These are phyloP conservation scores for Conticribra guillardii DNA, from an alignment of 108 stramenopile species.

Conservation along the genomic window DNA sequence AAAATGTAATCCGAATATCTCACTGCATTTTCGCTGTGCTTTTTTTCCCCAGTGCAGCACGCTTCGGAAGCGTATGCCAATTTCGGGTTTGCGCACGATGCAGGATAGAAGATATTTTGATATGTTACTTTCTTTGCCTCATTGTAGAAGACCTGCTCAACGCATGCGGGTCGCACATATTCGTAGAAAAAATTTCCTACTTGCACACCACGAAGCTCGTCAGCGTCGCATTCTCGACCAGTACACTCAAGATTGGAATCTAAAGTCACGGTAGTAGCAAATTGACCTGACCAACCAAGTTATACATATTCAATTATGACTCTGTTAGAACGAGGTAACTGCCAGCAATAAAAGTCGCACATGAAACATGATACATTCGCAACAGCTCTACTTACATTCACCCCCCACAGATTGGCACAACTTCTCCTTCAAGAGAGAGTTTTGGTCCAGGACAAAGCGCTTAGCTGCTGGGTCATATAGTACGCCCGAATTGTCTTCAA, in stretches of 20 bases:
- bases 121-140: slow-evolving; percentile 53
- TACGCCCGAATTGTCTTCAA: slow-evolving; percentile 33
- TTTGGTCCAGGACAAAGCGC: slow-evolving; percentile 21
- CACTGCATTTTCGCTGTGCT: background rate
- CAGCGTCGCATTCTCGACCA: slow-evolving; percentile 61
- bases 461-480: slow-evolving; percentile 35
- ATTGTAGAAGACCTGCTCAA: slow-evolving; percentile 60
- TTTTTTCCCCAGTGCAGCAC: slow-evolving; percentile 16
- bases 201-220: slow-evolving; percentile 58
- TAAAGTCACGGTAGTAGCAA: slow-evolving; percentile 43
- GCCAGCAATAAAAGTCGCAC: too few relatives aligned
- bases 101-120: background rate
- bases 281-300: slow-evolving; percentile 38
- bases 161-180: slow-evolving; percentile 68
- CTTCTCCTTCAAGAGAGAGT: slow-evolving; percentile 40
- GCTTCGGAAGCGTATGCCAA: slow-evolving; percentile 28
- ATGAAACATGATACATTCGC: too few relatives aligned
- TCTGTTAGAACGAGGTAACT: too few relatives aligned
- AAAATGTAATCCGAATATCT: slow-evolving; percentile 29
- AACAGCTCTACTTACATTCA: slow-evolving; percentile 24
- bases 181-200: slow-evolving; percentile 62
- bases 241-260: slow-evolving; percentile 47
- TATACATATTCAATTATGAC: too few relatives aligned
- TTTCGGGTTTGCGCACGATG: background rate
- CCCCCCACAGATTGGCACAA: slow-evolving; percentile 41